Conservation (phyloP, 371 early-diverging fungal genomes). For the Basidiobolus meristosporus region DNA sequence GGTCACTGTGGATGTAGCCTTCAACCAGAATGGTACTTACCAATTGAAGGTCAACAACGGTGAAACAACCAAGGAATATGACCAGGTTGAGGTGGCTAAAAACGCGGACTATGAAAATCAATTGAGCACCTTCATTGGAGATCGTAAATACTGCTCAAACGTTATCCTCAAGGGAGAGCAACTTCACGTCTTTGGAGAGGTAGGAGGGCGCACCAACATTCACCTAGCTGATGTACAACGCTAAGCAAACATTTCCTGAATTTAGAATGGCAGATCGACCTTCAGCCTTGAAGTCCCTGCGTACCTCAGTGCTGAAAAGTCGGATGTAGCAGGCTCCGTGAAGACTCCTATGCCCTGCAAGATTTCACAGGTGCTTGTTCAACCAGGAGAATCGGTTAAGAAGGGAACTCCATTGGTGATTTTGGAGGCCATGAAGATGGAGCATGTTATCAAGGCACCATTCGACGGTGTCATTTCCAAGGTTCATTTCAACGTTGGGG, state of each 20-base stretch:
- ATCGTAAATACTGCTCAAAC: slow-evolving; percentile 25
- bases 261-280: slow-evolving; percentile 27
- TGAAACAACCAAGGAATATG: not conserved
- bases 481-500: slow-evolving; percentile 61
- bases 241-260: not conserved
- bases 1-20: slow-evolving; percentile 12
- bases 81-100: slow-evolving; percentile 2
- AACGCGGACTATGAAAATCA: slow-evolving; percentile 22
- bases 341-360: slow-evolving; percentile 93
- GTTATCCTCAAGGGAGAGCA: slow-evolving; percentile 34
- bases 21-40: slow-evolving; percentile 11
- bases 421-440: slow-evolving; percentile 98
- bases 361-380: slow-evolving; percentile 68
- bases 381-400: slow-evolving; percentile 63
- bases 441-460: slow-evolving; percentile 69
- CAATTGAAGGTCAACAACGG: slow-evolving; percentile 11
- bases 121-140: slow-evolving; percentile 32
- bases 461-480: slow-evolving; percentile 48
- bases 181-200: slow-evolving; percentile 44
- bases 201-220: slow-evolving; percentile 2
- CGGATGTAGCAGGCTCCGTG: slow-evolving; percentile 45
- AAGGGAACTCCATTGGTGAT: slow-evolving; percentile 68
- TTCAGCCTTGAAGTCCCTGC: slow-evolving; percentile 35
- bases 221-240: not conserved
- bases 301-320: slow-evolving; percentile 19